phyloP scores from a whole-genome alignment of 2,329 filamentous ascomycete species.

The Alternaria brassicae region DNA sequence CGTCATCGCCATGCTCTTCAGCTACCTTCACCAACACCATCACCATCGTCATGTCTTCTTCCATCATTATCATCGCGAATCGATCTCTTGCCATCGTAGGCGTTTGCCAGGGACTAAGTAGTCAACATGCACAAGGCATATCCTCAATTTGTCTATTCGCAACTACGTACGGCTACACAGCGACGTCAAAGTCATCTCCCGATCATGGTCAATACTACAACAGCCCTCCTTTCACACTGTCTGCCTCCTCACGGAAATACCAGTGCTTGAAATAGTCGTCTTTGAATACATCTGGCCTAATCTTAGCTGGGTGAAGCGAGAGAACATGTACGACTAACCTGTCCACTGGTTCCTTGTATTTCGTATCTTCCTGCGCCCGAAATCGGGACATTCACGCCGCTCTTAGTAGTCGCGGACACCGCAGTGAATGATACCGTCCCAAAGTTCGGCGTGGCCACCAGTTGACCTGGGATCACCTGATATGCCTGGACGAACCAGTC shows the following conservation, averaged over 20 bases:
- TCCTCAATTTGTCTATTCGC: neutral
- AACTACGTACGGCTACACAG: neutral
- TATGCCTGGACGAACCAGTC: conserved; percentile 39
- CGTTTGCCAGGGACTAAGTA: neutral
- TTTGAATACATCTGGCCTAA: conserved; percentile 28
- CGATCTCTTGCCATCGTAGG: neutral
- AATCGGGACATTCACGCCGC: conserved; percentile 23
- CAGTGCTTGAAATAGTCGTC: conserved; percentile 28
- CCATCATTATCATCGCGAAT: neutral
- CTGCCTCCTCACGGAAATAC: conserved; percentile 22
- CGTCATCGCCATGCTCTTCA: conserved; percentile 4
- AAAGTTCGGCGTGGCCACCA: conserved; percentile 29
- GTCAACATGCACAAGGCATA: neutral
- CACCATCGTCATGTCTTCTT: neutral
- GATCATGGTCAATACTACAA: neutral
- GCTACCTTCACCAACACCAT: neutral
- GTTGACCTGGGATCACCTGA: conserved; percentile 29
- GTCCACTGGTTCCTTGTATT: conserved; percentile 36
- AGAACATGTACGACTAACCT: conserved; percentile 14
- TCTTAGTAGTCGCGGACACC: conserved; percentile 26
- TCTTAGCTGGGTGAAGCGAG: neutral
- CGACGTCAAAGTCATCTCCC: neutral
- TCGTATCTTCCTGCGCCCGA: conserved; percentile 32
- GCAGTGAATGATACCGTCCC: conserved; percentile 31
- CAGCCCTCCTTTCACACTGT: neutral